Evolutionary conservation across 148 eudicot species (phyloP), one percentile per base, ranked within the genome.

Genomic region (Spergularia bocconei): DNA sequence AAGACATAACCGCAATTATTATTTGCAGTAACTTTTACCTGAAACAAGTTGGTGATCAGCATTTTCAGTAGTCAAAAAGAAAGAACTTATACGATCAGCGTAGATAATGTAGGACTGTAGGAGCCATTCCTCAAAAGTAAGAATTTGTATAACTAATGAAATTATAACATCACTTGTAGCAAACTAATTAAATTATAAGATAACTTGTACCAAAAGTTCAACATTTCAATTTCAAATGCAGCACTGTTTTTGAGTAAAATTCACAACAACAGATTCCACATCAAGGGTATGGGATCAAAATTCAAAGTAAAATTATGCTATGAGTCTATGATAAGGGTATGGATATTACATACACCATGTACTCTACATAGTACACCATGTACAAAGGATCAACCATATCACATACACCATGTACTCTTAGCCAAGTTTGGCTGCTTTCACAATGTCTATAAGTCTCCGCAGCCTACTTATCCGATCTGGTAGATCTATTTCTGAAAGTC

Each of bases 391-490:
- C 63, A 2, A 59, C 29, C 33, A 59, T 21, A 59, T 20, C 11
- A 11, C 33, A 21, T 19, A 57, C 9, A 57, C 13, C 63, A 44
- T 44, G 48, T 62, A 77, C 16, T 23, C 38, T 65, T 64, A 62
- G 23, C 50, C 13, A 21, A 2, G 5, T 48, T 68, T 76, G 6
- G 16, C 66, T 44, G 72, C 71, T 72, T 55, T 78, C 10, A 72
- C 11, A 59, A 20, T 2, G 63, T 75, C 72, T 6, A 80, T 16
- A 14, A 80, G 57, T 56, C 79, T 66, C 60, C 20, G 76, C n/a
- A 80, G 62, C 56, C 76, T 63, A 65, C 76, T 67, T 13, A 75
- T 58, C 4, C 79, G 67, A 52, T n/a, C 67, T 56, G 44, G 23
- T 10, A 75, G 21, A 71, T 58, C 44, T 41, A 75, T 50, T 20